Percentiles rank a stretch among this genome's conserved stretches.
phyloP scores from a whole-genome alignment of 1,284 basidiomycete species.

The Porogramme epimiltina region DNA sequence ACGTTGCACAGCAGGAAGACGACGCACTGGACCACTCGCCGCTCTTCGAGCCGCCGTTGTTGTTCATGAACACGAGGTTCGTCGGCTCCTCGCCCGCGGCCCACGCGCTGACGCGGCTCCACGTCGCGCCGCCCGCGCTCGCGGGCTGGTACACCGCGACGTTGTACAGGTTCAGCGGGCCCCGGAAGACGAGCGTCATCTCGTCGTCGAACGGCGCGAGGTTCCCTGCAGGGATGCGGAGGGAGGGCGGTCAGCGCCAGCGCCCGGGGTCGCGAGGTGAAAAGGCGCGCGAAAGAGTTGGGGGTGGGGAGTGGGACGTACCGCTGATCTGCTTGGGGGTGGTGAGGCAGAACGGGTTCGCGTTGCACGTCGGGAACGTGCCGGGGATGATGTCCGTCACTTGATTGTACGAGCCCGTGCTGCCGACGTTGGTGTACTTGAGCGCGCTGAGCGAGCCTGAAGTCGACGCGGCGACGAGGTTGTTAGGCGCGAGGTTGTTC shows the following conservation, averaged over 20 bases:
- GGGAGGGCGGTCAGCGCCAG: background rate
- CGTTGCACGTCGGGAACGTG: constrained; percentile 28
- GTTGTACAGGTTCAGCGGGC: constrained; percentile 32
- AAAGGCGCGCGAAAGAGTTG: too few relatives aligned
- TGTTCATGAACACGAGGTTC: constrained; percentile 37
- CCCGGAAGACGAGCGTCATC: constrained; percentile 33
- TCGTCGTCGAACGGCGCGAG: constrained; percentile 37
- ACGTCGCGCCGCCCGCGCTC: constrained; percentile 26
- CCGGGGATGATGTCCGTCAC: constrained; percentile 33
- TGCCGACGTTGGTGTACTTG: constrained; percentile 34
- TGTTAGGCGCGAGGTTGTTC: background rate
- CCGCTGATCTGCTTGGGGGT: constrained; percentile 27
- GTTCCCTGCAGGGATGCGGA: constrained; percentile 14
- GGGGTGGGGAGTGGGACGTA: background rate
- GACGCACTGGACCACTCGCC: constrained; percentile 33
- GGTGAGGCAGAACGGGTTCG: constrained; percentile 28
- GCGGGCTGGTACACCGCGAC: constrained; percentile 34
- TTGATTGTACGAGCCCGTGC: constrained; percentile 30
- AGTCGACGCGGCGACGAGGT: constrained; percentile 22
- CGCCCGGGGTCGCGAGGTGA: background rate
- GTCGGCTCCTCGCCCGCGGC: constrained; percentile 17
- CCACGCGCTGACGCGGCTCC: constrained; percentile 31
- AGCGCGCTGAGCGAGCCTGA: constrained; percentile 30
- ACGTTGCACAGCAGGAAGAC: background rate
- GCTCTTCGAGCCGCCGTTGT: constrained; percentile 30